Conservation (phyloP, 2,329 filamentous ascomycete species). For the Arthrinium phaeospermum region DNA sequence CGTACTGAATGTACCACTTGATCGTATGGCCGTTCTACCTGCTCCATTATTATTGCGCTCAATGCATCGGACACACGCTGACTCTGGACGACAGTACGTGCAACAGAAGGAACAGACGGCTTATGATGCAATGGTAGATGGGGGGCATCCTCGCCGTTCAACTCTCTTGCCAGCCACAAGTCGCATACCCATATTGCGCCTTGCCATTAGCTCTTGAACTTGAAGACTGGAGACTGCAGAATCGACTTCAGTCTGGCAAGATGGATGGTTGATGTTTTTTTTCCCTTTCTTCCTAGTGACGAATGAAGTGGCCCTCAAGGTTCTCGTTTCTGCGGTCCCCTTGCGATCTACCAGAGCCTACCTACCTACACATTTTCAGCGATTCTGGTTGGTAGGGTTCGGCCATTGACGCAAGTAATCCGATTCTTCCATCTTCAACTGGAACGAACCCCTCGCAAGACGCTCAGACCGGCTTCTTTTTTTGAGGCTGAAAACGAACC, state of each 20-base stretch:
- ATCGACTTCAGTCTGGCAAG: background rate
- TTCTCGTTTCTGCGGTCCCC: constrained; percentile 6
- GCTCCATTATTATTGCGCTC: background rate
- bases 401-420: constrained; percentile 11
- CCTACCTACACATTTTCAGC: background rate
- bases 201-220: background rate
- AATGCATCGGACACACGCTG: background rate
- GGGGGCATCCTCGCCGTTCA: background rate
- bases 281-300: background rate
- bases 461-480: background rate
- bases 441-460: background rate
- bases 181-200: background rate
- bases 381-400: background rate
- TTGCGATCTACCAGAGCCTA: background rate
- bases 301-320: background rate
- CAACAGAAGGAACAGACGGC: background rate
- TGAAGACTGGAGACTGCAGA: background rate
- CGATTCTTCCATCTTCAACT: constrained; percentile 10
- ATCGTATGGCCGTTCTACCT: background rate
- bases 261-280: constrained; percentile 6
- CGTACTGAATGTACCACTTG: background rate
- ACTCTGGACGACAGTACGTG: background rate
- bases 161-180: background rate
- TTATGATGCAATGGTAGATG: constrained; percentile 4
- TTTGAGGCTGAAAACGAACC: background rate